These are phyloP conservation scores for Ogataea dorogensis DNA, from an alignment of 805 yeast species.

Conservation along the genomic window DNA sequence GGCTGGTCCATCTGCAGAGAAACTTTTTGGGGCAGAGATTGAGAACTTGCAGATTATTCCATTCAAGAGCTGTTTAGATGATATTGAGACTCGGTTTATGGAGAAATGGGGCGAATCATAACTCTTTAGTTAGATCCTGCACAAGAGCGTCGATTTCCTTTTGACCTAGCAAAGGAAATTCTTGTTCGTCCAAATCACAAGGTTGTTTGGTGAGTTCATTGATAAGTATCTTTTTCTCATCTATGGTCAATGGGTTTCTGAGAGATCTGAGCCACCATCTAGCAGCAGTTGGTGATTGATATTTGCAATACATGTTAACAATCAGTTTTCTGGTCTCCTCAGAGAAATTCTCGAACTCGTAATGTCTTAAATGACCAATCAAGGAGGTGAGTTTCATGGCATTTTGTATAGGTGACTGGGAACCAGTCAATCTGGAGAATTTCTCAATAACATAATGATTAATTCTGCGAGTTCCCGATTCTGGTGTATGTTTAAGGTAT, in stretches of 20 bases:
- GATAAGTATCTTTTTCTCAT: constrained; percentile 9
- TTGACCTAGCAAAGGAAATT: constrained; percentile 10
- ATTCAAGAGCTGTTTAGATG: constrained; percentile 57
- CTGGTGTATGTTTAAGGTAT: constrained; percentile 15
- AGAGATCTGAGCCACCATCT: constrained; percentile 21
- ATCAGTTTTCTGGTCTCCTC: constrained; percentile 15
- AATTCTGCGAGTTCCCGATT: constrained; percentile 1
- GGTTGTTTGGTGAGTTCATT: constrained; percentile 1
- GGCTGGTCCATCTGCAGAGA: constrained; percentile 61
- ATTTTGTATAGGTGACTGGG: constrained; percentile 7
- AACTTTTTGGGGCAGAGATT: constrained; percentile 65
- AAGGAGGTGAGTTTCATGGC: constrained; percentile 25
- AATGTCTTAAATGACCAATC: constrained; percentile 14
- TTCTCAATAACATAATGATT: constrained; percentile 8
- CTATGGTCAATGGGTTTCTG: constrained; percentile 1
- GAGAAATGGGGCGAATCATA: constrained; percentile 14
- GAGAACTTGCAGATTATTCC: constrained; percentile 49
- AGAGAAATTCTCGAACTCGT: constrained; percentile 13
- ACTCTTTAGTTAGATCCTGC: constrained; percentile 6
- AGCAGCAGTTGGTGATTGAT: constrained; percentile 28
- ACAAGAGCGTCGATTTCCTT: constrained; percentile 10
- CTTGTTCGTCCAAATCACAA: constrained; percentile 1
- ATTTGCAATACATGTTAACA: constrained; percentile 20
- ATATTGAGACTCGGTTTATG: constrained; percentile 58
- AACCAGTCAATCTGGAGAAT: constrained; percentile 9